These are phyloP conservation scores for Akebia trifoliata DNA, from an alignment of 164 flowering plant genomes.

Conservation along the genomic window DNA sequence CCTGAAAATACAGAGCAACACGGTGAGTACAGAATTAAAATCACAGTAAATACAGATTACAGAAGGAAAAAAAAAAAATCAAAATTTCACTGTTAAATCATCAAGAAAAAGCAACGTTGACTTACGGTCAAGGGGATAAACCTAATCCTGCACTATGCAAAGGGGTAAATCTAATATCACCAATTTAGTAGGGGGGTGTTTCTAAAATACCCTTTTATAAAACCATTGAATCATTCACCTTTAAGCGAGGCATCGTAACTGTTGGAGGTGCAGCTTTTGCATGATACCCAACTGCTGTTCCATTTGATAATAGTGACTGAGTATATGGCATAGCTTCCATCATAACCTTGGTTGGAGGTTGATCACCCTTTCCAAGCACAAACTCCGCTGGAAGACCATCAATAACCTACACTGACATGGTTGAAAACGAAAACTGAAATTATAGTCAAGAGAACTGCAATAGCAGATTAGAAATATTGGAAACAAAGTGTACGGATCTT, in stretches of 20 bases:
- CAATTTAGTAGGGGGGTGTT: no score
- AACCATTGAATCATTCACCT: conserved; percentile 36
- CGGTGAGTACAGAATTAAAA: not conserved
- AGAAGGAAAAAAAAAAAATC: not conserved
- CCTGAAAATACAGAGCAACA: conserved; percentile 38
- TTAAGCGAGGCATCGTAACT: conserved; percentile 97
- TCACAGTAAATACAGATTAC: no score
- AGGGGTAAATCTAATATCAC: no score
- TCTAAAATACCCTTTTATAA: not conserved
- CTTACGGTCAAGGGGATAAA: no score
- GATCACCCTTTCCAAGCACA: conserved; percentile 74
- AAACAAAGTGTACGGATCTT: not conserved
- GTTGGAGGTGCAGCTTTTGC: conserved; percentile 97
- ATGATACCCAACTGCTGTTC: conserved; percentile 79
- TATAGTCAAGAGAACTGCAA: conserved; percentile 9
- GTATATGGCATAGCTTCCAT: conserved; percentile 88
- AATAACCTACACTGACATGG: conserved; percentile 65
- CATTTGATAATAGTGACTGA: conserved; percentile 61
- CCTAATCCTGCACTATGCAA: no score
- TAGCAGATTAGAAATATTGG: not conserved
- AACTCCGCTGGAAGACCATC: conserved; percentile 99
- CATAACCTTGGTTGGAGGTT: conserved; percentile 50
- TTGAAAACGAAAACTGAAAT: conserved; percentile 18
- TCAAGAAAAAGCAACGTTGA: no score
- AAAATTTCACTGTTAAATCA: no score